These are phyloP conservation scores for Cryptococcus floricola DNA, from an alignment of 1,284 basidiomycete species.

Conservation along the genomic window DNA sequence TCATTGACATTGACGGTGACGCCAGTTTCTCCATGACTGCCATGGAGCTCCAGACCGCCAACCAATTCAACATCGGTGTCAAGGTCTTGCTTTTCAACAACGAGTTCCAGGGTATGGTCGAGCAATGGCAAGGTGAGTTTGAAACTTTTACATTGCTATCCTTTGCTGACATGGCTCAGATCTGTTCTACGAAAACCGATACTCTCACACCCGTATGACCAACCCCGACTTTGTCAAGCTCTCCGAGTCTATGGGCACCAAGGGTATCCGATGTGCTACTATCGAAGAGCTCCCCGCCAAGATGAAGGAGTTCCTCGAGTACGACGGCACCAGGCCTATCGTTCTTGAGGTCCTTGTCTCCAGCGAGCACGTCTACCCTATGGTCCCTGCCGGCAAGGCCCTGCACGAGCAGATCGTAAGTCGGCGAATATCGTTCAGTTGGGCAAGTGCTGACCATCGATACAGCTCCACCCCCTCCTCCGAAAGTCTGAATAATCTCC, in stretches of 20 bases:
- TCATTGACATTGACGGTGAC: conserved; percentile 95
- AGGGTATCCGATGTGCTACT: conserved; percentile 73
- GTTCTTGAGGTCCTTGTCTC: conserved; percentile 84
- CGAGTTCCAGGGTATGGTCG: conserved; percentile 96
- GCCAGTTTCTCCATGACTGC: conserved; percentile 99
- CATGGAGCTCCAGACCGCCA: conserved; percentile 94
- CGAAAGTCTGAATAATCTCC: conserved; percentile 7
- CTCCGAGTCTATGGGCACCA: conserved; percentile 84
- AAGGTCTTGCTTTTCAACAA: conserved; percentile 89
- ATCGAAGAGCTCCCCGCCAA: conserved; percentile 77
- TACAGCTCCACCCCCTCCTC: conserved; percentile 29
- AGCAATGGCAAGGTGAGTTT: conserved; percentile 87
- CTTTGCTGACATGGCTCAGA: conserved; percentile 53
- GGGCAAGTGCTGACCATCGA: background rate
- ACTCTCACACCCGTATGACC: conserved; percentile 89
- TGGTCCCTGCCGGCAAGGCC: conserved; percentile 83
- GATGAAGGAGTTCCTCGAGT: conserved; percentile 99
- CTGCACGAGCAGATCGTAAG: conserved; percentile 74
- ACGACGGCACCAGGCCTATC: conserved; percentile 72
- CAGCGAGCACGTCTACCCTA: conserved; percentile 87
- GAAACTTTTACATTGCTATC: background rate
- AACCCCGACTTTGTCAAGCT: conserved; percentile 93
- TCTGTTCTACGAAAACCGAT: conserved; percentile 90
- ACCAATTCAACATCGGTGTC: conserved; percentile 87
- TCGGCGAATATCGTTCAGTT: background rate